Evolutionary conservation across 139 green algal species (phyloP).

Genomic region (Diplosphaera chodatii): DNA sequence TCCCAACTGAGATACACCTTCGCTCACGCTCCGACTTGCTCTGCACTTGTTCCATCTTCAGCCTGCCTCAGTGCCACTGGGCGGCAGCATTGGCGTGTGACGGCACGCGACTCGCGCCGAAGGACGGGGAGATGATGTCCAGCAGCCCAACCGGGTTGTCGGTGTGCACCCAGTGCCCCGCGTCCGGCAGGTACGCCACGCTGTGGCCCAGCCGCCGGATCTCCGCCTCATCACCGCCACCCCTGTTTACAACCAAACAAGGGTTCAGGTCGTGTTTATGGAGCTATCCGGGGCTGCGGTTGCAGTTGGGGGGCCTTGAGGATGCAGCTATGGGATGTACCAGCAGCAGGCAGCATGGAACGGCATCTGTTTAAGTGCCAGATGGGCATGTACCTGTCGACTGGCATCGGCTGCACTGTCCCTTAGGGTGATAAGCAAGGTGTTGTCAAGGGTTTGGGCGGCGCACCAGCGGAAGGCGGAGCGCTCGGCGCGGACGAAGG

Average conservation of each 20-base stretch:
- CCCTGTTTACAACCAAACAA: background rate
- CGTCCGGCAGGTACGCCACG: conserved; percentile 69
- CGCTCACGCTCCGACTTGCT: too few relatives aligned
- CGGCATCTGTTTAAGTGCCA: too few relatives aligned
- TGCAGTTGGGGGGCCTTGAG: too few relatives aligned
- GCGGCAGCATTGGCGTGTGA: background rate
- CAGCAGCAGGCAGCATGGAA: too few relatives aligned
- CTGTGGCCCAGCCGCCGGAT: conserved; percentile 39
- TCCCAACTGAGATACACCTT: too few relatives aligned
- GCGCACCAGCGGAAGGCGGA: conserved; percentile 55
- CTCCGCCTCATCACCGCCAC: background rate
- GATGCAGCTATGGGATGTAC: too few relatives aligned
- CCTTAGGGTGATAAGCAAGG: background rate
- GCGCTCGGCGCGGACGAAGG: conserved; percentile 79
- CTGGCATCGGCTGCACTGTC: conserved; percentile 37
- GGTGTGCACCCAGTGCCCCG: conserved; percentile 84
- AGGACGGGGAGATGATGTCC: conserved; percentile 65
- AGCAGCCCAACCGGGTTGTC: conserved; percentile 79
- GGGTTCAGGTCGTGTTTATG: too few relatives aligned
- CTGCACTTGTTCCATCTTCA: too few relatives aligned
- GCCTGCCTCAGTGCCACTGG: background rate
- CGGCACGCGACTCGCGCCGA: conserved; percentile 30
- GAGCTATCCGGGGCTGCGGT: too few relatives aligned
- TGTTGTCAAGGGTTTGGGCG: background rate
- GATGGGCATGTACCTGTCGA: conserved; percentile 71